phyloP scores from a whole-genome alignment of 345 rosid species.

The Cardamine resedifolia region DNA sequence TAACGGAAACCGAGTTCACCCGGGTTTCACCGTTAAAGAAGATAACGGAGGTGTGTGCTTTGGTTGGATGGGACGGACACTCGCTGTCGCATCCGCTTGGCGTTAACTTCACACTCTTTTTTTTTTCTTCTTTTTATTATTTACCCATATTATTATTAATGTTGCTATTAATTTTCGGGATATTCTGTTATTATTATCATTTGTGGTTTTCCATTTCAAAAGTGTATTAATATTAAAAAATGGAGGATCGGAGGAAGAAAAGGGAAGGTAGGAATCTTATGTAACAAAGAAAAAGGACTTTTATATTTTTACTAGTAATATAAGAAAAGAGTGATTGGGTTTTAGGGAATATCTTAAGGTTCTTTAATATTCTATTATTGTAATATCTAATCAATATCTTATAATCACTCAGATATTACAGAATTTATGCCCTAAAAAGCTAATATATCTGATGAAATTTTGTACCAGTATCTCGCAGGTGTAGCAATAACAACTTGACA shows the following conservation, averaged over 20 bases:
- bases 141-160: constrained; percentile 37
- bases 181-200: constrained; percentile 29
- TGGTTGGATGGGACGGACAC: constrained; percentile 88
- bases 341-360: constrained; percentile 40
- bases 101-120: constrained; percentile 52
- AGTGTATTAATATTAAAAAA: constrained; percentile 42
- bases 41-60: constrained; percentile 78
- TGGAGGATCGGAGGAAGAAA: constrained; percentile 31
- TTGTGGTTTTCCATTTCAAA: constrained; percentile 36
- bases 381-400: constrained; percentile 18
- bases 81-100: constrained; percentile 97
- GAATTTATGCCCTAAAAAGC: constrained; percentile 34
- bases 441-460: constrained; percentile 28
- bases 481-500: constrained; percentile 30
- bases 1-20: constrained; percentile 49
- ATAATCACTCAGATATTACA: constrained; percentile 23
- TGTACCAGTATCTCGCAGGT: constrained; percentile 18
- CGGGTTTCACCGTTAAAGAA: constrained; percentile 77
- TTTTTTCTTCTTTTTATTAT: constrained; percentile 19
- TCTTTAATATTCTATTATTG: constrained; percentile 33
- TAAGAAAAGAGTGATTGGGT: constrained; percentile 33
- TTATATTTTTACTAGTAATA: constrained; percentile 42
- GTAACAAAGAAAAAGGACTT: constrained; percentile 30
- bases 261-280: constrained; percentile 32
- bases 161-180: constrained; percentile 36